Evolutionary conservation across 345 rosid species (phyloP), one percentile per base, ranked within the genome.

Genomic region (Dimocarpus longan): DNA sequence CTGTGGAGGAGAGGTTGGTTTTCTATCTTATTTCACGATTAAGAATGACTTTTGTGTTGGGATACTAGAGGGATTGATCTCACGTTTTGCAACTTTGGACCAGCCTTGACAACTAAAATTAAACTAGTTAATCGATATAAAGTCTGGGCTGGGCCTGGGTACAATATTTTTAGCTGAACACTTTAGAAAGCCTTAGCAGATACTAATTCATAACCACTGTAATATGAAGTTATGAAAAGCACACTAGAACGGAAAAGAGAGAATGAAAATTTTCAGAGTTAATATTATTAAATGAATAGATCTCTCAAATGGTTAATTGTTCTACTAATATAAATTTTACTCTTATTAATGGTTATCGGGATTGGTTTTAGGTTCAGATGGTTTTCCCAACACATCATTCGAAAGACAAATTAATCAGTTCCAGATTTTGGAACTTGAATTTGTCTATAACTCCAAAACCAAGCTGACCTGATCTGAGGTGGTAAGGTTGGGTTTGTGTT

Each of bases 1-100:
- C 89, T 2, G 88, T 88, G 79, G 97, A 95, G 82, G 99, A 95
- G 79, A 95, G 98, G 99, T 95, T 80, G 39, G 88, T 80, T 80
- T 39, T 57, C 11, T 48, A 57, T 43, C 74, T 28, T 40, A 68
- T 77, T 70, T 57, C 28, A 9, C 37, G 12, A 66, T 64, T 50
- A 68, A 66, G 63, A 26, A 28, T 65, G 56, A 4, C 66, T 43
- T 43, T n/a, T 74, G 56, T n/a, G 7, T 44, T 74, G 59, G 40
- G 59, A 8, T 74, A 22, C 40, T 22, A 44, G 19, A 12, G 57
- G 12, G 59, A 16, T 74, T 74, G 16, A 19, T 13, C 21, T 24
- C 28, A 6, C 3, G 42, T 13, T 73, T 73, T 50, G 28, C n/a
- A 70, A 70, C 42, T 50, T 48, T 12, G 24, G 42, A 46, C 22